phyloP scores from a whole-genome alignment of 192 early-diverging fungal genomes.

The Coemansia sp. region DNA sequence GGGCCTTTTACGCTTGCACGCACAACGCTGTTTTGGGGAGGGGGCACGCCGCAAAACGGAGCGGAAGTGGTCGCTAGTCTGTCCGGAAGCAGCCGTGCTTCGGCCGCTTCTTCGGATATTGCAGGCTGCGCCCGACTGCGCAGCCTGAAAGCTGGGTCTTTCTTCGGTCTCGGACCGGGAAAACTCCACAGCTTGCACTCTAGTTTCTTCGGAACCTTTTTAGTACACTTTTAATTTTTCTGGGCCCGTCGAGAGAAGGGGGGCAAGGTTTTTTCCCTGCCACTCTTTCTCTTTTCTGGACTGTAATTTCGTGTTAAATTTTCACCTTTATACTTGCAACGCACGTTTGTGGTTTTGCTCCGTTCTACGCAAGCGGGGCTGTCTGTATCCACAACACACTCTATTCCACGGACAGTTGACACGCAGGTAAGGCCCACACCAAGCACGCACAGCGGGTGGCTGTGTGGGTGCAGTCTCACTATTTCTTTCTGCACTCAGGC shows the following conservation, averaged over 20 bases:
- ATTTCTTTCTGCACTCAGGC: neutral
- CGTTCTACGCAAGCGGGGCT: neutral
- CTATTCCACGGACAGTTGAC: neutral
- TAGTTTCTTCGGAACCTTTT: neutral
- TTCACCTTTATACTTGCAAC: constrained; percentile 4
- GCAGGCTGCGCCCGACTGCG: constrained; percentile 14
- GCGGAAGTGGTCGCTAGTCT: no score
- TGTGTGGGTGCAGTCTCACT: neutral
- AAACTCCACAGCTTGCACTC: neutral
- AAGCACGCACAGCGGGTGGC: neutral
- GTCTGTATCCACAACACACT: neutral
- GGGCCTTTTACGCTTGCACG: no score
- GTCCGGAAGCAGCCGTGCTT: constrained; percentile 8
- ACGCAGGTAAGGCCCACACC: neutral
- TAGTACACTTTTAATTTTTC: constrained; percentile 12
- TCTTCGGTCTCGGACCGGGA: constrained; percentile 7
- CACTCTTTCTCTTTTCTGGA: constrained; percentile 3
- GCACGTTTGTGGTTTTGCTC: neutral
- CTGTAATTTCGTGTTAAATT: constrained; percentile 5
- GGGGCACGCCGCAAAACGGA: neutral
- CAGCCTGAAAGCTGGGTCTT: constrained; percentile 1
- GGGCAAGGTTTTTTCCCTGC: constrained; percentile 4
- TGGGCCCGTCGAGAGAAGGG: neutral
- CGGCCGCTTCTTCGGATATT: constrained; percentile 2
- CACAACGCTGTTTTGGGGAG: neutral